Evolutionary conservation across 805 yeast genomes (phyloP).

Genomic region (Pichia cabralensis): DNA sequence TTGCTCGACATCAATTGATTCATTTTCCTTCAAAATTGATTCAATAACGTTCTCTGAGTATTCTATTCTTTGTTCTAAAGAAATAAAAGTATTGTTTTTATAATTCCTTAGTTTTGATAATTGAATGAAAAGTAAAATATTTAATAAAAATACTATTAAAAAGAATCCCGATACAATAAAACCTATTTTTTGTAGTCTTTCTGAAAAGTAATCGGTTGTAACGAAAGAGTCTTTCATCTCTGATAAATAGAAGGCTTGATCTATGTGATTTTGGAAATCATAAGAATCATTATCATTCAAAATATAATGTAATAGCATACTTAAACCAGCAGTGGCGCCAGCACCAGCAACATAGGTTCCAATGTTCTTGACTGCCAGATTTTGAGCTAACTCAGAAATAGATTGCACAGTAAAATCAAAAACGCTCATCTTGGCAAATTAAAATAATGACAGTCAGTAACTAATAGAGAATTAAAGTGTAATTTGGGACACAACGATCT

Average conservation of each 20-base stretch:
- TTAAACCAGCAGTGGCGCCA: slow-evolving; percentile 3
- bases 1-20: slow-evolving; percentile 1
- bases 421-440: too few relatives aligned
- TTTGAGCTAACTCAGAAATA: too few relatives aligned
- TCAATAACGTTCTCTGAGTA: slow-evolving; percentile 10
- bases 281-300: slow-evolving; percentile 1
- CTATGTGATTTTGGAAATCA: slow-evolving; percentile 5
- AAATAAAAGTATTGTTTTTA: not conserved
- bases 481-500: too few relatives aligned
- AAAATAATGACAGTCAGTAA: too few relatives aligned
- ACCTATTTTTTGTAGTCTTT: not conserved
- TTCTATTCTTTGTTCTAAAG: not conserved
- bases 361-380: not conserved
- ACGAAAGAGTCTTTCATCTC: slow-evolving; percentile 6
- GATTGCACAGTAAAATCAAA: too few relatives aligned
- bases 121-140: not conserved
- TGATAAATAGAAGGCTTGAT: slow-evolving; percentile 3
- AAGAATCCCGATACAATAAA: not conserved
- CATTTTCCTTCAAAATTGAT: slow-evolving; percentile 7
- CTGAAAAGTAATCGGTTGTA: slow-evolving; percentile 5
- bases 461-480: too few relatives aligned
- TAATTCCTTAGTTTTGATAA: not conserved
- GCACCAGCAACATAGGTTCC: slow-evolving; percentile 2
- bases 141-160: not conserved
- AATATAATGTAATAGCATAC: not conserved